These are phyloP conservation scores for Lobosporangium transversale DNA, from an alignment of 192 early-diverging fungal species.

Conservation along the genomic window DNA sequence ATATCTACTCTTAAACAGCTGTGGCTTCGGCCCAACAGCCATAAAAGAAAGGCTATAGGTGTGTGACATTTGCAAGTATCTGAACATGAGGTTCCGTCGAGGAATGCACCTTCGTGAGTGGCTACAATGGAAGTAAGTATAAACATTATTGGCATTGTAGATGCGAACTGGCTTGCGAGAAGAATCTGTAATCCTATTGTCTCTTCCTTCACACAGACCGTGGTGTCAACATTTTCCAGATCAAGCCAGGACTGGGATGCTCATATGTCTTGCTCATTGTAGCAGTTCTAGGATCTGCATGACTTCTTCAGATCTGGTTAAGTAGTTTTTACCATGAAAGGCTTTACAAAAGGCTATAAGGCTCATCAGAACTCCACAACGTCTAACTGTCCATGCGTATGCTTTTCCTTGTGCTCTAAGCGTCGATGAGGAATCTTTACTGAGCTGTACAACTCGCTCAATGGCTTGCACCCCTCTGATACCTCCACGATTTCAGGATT, in stretches of 20 bases:
- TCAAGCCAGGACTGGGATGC: constrained; percentile 17
- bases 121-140: not conserved
- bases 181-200: not conserved
- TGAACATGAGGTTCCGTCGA: too few species aligned
- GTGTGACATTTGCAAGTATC: too few species aligned
- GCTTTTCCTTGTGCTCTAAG: not conserved
- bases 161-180: constrained; percentile 1
- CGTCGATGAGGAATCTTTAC: constrained; percentile 19
- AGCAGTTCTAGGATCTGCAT: constrained; percentile 21
- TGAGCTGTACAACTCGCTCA: constrained; percentile 27
- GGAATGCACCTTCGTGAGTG: not conserved
- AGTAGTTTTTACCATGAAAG: constrained; percentile 6
- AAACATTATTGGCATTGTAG: constrained; percentile 13
- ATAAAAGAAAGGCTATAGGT: too few species aligned
- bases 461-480: constrained; percentile 6
- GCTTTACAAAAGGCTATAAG: constrained; percentile 3
- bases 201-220: not conserved
- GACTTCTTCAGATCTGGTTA: constrained; percentile 20
- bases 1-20: too few species aligned
- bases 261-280: constrained; percentile 25
- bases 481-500: constrained; percentile 7
- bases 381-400: constrained; percentile 20
- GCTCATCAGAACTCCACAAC: constrained; percentile 13
- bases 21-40: too few species aligned
- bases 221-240: constrained; percentile 15